Base-by-base conservation (phyloP, 139 green algal species). In the Picochlorum sp. region DNA sequence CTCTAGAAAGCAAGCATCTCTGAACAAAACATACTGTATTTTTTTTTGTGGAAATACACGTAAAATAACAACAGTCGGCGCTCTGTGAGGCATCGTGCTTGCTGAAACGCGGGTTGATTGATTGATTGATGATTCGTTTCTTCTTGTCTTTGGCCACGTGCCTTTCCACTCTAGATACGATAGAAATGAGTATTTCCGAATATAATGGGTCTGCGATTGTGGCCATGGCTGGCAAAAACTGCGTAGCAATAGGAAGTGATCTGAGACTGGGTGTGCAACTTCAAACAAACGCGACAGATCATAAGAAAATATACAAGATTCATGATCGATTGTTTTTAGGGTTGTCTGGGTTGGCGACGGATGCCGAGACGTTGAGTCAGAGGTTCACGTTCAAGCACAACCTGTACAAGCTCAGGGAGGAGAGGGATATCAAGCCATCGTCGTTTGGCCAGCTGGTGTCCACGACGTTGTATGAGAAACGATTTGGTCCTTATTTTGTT, bases 361-460 rank as follows among this genome's bases (percentile, higher is more conserved):
- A 99, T 65, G 77, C 88, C 7, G 81, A 92, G 61, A 98, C 94
- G 1, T 62, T 99, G 73, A 61, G 75, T 52, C 73, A 95, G 49
- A 79, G 81, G 20, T 88, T 99, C 24, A 47, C 73, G 11, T 98
- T 99, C 78, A 84, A 81, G 61, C 90, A 99, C 82, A 99, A 99
- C 62, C 60, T 99, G 62, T 99, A 98, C 82, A 90, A 94, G 62
- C 75, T 99, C 26, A 66, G 93, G 10, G 94, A 99, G 75, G 93
- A 98, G 76, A 83, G 94, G 2, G 78, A 95, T 62, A 99, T 99
- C 80, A 88, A 84, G 74, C 94, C 94, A 21, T 79, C 83, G 7
- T 94, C 90, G 2, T 98, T 99, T 75, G 85, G 67, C 2, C 76
- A 92, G 64, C 67, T 98, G 49, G 81, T 99, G 9, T 97, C 88